Evolutionary conservation across 2,329 filamentous ascomycete species (phyloP).

Genomic region (Arthroderma uncinatum): DNA sequence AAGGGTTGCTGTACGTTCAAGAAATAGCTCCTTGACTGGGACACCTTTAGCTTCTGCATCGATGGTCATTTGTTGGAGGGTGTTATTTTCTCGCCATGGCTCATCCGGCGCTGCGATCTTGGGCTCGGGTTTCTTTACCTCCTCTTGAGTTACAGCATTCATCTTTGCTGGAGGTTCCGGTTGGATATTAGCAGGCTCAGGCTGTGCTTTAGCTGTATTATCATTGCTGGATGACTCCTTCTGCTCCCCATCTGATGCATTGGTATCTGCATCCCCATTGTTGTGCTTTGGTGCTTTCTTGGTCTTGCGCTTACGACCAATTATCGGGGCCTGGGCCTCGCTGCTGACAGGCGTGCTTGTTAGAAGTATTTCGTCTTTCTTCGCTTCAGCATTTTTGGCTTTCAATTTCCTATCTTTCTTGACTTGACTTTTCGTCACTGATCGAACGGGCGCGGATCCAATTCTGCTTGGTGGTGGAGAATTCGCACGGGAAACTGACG

Average conservation of each 20-base stretch:
- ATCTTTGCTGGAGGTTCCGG: constrained; percentile 1
- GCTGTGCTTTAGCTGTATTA: constrained; percentile 2
- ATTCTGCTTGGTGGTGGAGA: constrained; percentile 46
- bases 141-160: constrained; percentile 19
- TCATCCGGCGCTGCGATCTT: constrained; percentile 19
- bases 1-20: constrained; percentile 30
- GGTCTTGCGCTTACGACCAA: constrained; percentile 52
- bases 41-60: constrained; percentile 28
- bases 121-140: constrained; percentile 7
- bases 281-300: constrained; percentile 33
- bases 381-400: constrained; percentile 36
- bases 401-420: constrained; percentile 49
- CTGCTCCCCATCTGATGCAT: constrained; percentile 8
- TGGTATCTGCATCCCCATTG: constrained; percentile 13
- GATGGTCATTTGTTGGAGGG: constrained; percentile 29
- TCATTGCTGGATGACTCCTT: constrained; percentile 5
- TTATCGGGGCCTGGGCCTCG: constrained; percentile 48
- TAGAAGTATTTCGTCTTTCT: constrained; percentile 32
- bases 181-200: background rate
- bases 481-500: constrained; percentile 49
- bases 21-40: constrained; percentile 32
- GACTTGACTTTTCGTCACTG: constrained; percentile 51
- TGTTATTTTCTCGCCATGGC: constrained; percentile 31
- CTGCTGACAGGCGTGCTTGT: constrained; percentile 36
- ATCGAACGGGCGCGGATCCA: constrained; percentile 48